Evolutionary conservation across 2,329 filamentous ascomycete species (phyloP), one percentile per base, ranked within the genome.

Genomic region (Geosmithia morbida): DNA sequence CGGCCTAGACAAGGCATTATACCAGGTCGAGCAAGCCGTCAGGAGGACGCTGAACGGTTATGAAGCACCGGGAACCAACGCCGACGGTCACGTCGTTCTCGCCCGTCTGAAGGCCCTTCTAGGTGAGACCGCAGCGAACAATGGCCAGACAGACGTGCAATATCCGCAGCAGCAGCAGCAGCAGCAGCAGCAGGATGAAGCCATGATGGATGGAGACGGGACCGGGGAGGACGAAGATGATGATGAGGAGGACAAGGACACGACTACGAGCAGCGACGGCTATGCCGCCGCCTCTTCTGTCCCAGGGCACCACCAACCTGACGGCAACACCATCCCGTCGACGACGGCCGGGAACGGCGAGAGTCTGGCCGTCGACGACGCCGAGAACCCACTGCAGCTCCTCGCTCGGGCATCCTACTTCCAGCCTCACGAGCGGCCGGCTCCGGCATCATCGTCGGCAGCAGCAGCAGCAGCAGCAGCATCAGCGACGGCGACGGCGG

Each of bases 371-470:
- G 66, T 84, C 22, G 82, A 87, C 53, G 83, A 85, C 58, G 83
- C 83, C 3, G 83, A 87, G 56, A 87, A 87, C 51, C 83, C 83
- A 0, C 65, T 87, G 5, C 83, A 87, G 59, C 65, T 87, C 16
- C 75, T 87, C 33, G 83, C 83, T 2, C 73, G 83, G 30, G 83
- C 83, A 1, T 87, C 83, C 0, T 81, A 85, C 60, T 69, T 84
- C 40, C 74, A 76, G 49, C 67, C 76, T n/a, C 73, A 71, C 70
- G 67, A 53, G 41, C 54, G 57, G 20, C 45, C 50, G 29, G 48
- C 43, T 30, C 26, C 30, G 2, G 17, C 16, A 20, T 10, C 29
- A 8, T 3, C 44, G 6, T 14, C 30, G 17, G 42, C 33, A 29
- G 8, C 42, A 39, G 18, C 41, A 11, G 33, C 44, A 13, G 37